Evolutionary conservation across 345 rosid species (phyloP), one percentile per base, ranked within the genome.

Genomic region (Lenwebbia sp.): DNA sequence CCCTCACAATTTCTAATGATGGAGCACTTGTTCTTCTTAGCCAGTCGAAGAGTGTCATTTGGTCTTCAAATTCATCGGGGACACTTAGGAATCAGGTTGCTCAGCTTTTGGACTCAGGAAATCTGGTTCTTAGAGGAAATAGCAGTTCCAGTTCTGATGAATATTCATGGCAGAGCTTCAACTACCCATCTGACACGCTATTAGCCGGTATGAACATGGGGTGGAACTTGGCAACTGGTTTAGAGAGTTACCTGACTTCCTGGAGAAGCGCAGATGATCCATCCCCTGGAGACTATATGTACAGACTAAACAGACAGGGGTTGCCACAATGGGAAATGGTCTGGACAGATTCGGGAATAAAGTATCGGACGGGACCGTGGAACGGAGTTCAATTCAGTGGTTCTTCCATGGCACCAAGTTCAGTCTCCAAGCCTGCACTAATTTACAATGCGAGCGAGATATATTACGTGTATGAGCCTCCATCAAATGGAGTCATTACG

Each of bases 151-250:
- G 53, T 6, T 40, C 49, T 40, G 56, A 51, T 75, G 86, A 51
- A 62, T 33, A 54, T 62, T 4, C 30, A 54, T 90, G 93, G 93
- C 93, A 91, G 54, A 90, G 91, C 54, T 90, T 93, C 60, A 92
- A 91, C 55, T 65, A 89, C 53, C 93, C 93, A 19, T 87, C 91
- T 2, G 88, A 65, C 84, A 88, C 85, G 44, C 53, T 88, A 33
- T 86, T 90, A 22, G 88, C 93, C 0, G 92, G 84, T 47, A 91
- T 93, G 94, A 91, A 90, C 58, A 28, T 89, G 9, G 90, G 93
- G 13, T 84, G 86, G 90, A 86, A 84, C 85, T 83, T 56, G 17
- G n/a, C 53, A 28, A 65, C 65, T 2, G 84, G 78, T 30, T 7
- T 75, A 7, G 85, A 86, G 13, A 65, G 87, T 51, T 49, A 44